A percentile compares a stretch with the other conserved stretches of the same genome.
Conservation (phyloP, 176 grass and related monocot genomes). For the Typha latifolia region DNA sequence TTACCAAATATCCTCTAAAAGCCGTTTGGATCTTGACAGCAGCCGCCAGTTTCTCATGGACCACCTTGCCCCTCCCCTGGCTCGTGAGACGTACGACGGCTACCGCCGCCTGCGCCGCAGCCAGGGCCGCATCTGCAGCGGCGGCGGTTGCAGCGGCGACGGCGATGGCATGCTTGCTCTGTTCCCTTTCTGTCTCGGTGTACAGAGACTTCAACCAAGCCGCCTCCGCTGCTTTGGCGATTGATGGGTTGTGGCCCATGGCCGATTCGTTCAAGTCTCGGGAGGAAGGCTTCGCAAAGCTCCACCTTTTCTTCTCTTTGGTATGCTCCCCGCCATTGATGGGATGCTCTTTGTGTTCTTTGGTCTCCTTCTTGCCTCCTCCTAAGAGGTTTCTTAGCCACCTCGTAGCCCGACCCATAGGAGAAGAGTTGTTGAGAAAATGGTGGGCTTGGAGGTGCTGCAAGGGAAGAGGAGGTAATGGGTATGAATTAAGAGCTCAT, state of each 20-base stretch:
- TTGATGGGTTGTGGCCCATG: conserved; percentile 23
- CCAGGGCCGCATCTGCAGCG: conserved; percentile 67
- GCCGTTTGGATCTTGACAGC: conserved; percentile 90
- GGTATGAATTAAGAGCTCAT: background rate
- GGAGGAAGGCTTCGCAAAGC: conserved; percentile 42
- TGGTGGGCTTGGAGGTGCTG: background rate
- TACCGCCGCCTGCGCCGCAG: conserved; percentile 66
- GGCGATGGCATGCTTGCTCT: conserved; percentile 92
- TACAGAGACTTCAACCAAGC: conserved; percentile 77
- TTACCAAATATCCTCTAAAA: conserved; percentile 71
- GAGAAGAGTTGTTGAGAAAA: too few species aligned
- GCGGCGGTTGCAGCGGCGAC: conserved; percentile 67
- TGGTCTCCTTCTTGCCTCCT: conserved; percentile 40
- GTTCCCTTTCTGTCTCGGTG: conserved; percentile 51
- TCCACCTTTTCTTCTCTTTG: conserved; percentile 79
- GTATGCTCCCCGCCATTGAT: background rate
- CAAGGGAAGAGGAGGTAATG: background rate
- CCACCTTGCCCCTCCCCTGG: conserved; percentile 26
- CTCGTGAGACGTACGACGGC: conserved; percentile 80
- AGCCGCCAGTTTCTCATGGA: conserved; percentile 9
- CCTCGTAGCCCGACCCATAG: conserved; percentile 63
- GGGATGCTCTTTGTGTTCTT: conserved; percentile 13
- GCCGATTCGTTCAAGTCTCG: conserved; percentile 18
- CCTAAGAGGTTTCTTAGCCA: conserved; percentile 67
- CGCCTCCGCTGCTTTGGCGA: conserved; percentile 27